Base-by-base conservation (phyloP, 2,329 filamentous ascomycete genomes). In the Aspergillus texensis region DNA sequence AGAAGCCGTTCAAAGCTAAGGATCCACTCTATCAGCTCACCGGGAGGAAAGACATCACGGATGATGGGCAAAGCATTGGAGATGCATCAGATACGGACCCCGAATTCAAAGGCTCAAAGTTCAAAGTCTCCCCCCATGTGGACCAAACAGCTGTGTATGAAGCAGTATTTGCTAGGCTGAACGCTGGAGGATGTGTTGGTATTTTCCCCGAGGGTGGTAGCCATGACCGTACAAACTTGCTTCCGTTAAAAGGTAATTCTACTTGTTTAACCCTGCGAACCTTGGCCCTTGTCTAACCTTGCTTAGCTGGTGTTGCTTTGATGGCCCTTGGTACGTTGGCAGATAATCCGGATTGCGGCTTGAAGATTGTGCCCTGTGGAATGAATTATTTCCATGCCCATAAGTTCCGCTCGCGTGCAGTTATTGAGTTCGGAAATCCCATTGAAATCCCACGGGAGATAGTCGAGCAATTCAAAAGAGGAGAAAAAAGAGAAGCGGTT, bases 371-470 rank as follows among this genome's bases (percentile, higher is more conserved):
- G 28, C 95, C 95, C 4, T 94, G 95, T 58, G 94, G 94, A 71
- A 97, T 99, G 94, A 99, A 99, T 79, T 99, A 99, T 80, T 99
- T 99, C 81, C 94, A 98, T 79, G 92, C 94, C 0, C 94, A 99
- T 84, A 99, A 98, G 78, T 99, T 99, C 80, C 91, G 94, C 53
- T 98, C 94, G 67, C 88, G 95, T 75, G 95, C 94, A 41, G 94
- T 99, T 5, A 89, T 98, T 64, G 95, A 99, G 75, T 99, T 98
- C 72, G 95, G 95, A 10, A 89, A 88, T 30, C 93, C 95, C 0
- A 89, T 98, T 66, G 91, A 96, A 68, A 89, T 98, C 11, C 91
- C 93, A 0, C 82, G 83, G 24, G 91, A 96, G 72, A 81, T 97
- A 39, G 92, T 97, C 6, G 86, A 94, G 66, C 89, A 93, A 78